Base-by-base conservation (phyloP, 306 rosid genomes). In the Glycine latifolia region DNA sequence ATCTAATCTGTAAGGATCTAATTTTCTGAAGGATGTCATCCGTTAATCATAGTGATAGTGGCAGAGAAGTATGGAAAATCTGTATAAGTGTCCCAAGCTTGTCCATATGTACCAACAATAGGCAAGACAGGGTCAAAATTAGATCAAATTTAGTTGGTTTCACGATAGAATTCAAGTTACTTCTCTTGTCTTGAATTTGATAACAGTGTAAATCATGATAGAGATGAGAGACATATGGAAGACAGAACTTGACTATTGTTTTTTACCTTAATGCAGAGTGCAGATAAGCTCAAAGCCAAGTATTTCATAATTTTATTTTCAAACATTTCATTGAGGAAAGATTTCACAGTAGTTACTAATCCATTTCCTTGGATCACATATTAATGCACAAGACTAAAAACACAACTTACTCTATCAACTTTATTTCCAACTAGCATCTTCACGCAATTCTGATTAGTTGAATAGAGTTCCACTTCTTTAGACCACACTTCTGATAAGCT, bases 361-460 rank as follows among this genome's bases (percentile, higher is more conserved):
- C 70, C 37, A 16, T 67, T 83, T 73, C 72, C 62, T 37, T 59
- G 71, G 26, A 13, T 78, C 69, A 56, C 14, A 78, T 63, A 67
- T 58, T 67, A 2, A 70, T 60, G 77, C 50, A 55, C 46, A 59
- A 76, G 47, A 77, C 12, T 33, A 73, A 73, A 26, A 55, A 80
- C 26, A 63, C 26, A 56, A 82, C 93, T 91, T 89, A 96, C 99
- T 63, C 87, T 87, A 73, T 96, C 99, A 82, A 96, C 97, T 90
- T 96, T 96, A 60, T 96, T 96, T 61, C 99, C 99, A 39, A 96
- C 97, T 37, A 96, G 97, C 86, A 96, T 83, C 92, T 89, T 96
- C 87, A 90, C 92, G 72, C 97, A 93, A 81, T 92, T 83, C 86
- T 93, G 89, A 86, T 91, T 92, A 49, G 94, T 91, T 4, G 91